phyloP scores from a whole-genome alignment of 1,284 basidiomycete species.

The Cutaneotrichosporon sp. region DNA sequence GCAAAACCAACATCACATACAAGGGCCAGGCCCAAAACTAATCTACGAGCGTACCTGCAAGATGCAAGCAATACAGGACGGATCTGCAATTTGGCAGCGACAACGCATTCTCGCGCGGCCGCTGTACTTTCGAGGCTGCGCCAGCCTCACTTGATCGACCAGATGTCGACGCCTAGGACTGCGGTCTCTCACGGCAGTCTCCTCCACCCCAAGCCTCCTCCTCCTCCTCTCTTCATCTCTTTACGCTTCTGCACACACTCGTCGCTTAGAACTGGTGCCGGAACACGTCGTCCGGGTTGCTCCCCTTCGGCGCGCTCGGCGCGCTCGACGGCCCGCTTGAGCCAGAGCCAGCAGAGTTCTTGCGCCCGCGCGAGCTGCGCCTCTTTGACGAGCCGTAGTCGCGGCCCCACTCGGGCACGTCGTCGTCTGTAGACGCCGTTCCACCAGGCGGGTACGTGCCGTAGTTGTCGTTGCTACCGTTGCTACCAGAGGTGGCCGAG shows the following conservation, averaged over 20 bases:
- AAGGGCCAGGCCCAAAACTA: neutral
- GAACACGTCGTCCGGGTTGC: conserved; percentile 35
- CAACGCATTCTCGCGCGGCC: neutral
- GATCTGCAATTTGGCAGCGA: neutral
- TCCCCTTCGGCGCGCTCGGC: conserved; percentile 9
- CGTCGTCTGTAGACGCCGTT: conserved; percentile 42
- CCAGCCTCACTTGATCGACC: neutral
- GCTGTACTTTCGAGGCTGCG: neutral
- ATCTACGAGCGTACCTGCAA: neutral
- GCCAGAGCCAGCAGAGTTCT: conserved; percentile 2
- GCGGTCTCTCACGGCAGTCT: neutral
- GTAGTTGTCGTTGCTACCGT: conserved; percentile 28
- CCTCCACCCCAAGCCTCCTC: neutral
- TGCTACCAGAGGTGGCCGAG: conserved; percentile 22
- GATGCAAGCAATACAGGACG: neutral
- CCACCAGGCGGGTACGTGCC: conserved; percentile 37
- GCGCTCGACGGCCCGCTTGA: conserved; percentile 1
- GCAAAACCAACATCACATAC: conserved; percentile 1
- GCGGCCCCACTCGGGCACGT: conserved; percentile 54
- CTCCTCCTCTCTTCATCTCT: neutral
- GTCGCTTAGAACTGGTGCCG: conserved; percentile 40
- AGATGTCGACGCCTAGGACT: neutral
- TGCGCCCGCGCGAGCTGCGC: conserved; percentile 25
- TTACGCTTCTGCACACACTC: neutral
- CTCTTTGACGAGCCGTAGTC: conserved; percentile 49